Conservation (phyloP, 2,329 filamentous ascomycete genomes). For the Colletotrichum kahawae region DNA sequence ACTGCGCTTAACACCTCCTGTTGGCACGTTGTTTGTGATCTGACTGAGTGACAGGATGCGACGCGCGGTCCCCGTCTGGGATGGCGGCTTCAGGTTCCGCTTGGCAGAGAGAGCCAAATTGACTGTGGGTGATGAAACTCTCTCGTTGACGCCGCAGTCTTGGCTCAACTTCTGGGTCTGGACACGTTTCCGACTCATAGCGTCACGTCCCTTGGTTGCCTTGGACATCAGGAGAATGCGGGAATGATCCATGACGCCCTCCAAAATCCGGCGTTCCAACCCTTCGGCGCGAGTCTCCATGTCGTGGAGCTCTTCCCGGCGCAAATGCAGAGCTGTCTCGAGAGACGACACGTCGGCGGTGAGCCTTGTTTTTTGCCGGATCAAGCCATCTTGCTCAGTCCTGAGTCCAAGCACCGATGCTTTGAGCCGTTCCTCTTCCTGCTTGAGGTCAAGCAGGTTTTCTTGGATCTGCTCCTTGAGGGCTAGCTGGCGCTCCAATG, state of each 20-base stretch:
- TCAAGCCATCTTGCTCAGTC: slow-evolving; percentile 76
- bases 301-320: slow-evolving; percentile 86
- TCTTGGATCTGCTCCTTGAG: slow-evolving; percentile 68
- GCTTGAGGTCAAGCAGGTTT: slow-evolving; percentile 54
- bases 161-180: slow-evolving; percentile 47
- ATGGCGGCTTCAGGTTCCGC: slow-evolving; percentile 50
- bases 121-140: slow-evolving; percentile 39
- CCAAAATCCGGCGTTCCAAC: slow-evolving; percentile 89
- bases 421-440: slow-evolving; percentile 59
- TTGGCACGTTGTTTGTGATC: slow-evolving; percentile 77
- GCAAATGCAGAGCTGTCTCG: slow-evolving; percentile 86
- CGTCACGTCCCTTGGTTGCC: slow-evolving; percentile 55
- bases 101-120: slow-evolving; percentile 60
- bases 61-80: slow-evolving; percentile 64
- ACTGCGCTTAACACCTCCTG: slow-evolving; percentile 73
- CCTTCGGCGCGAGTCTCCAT: slow-evolving; percentile 91
- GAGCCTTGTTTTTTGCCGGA: slow-evolving; percentile 78
- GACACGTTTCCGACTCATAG: slow-evolving; percentile 64
- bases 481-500: slow-evolving; percentile 77
- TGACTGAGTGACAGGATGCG: slow-evolving; percentile 91
- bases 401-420: slow-evolving; percentile 63
- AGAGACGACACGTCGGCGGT: slow-evolving; percentile 88
- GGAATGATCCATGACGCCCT: slow-evolving; percentile 96
- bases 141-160: slow-evolving; percentile 25
- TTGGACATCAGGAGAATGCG: slow-evolving; percentile 85